Evolutionary conservation across 176 grass and related monocot species (phyloP), one percentile per base, ranked within the genome.

Genomic region (Aegilops umbellulata): DNA sequence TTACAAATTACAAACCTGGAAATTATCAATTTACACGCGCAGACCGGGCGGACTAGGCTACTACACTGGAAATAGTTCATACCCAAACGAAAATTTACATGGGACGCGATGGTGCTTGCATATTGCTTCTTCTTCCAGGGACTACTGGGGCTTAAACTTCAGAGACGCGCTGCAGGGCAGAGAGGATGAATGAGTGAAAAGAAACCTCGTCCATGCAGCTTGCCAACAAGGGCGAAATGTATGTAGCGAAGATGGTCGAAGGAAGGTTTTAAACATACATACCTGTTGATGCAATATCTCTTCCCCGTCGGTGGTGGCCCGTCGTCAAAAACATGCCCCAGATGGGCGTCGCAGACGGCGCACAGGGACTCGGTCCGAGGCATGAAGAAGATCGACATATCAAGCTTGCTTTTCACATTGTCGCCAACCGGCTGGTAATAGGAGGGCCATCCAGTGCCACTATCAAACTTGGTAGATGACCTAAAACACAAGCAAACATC

Each of bases 381-480:
- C 94, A 96, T 96, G 89, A 96, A 96, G 60, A 96, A 83, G 72
- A 96, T 93, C 1, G 94, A 93, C 92, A 90, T 90, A 75, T 97
- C 94, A 55, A 94, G 71, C 79, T 97, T 97, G 65, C 47, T 76
- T 80, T 94, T 92, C 10, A 94, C 94, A 85, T 92, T 97, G 60
- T 89, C 74, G 2, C 92, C 88, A 58, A 97, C 87, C 22, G 90
- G 87, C 75, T 94, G 80, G 58, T 97, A 94, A 69, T 97, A 97
- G 25, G 94, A 97, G 5, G 92, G 94, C 94, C 94, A 97, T 29
- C 92, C 92, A 31, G 94, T 97, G 49, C 94, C 94, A 58, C 92
- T 97, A 71, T 94, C 94, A 69, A 97, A 97, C 84, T 94, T 94
- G 46, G 94, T 94, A 2, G 72, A 90, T 77, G 92, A 97, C 86